phyloP scores from a whole-genome alignment of 2,329 filamentous ascomycete species.

The Exserohilum turcica region DNA sequence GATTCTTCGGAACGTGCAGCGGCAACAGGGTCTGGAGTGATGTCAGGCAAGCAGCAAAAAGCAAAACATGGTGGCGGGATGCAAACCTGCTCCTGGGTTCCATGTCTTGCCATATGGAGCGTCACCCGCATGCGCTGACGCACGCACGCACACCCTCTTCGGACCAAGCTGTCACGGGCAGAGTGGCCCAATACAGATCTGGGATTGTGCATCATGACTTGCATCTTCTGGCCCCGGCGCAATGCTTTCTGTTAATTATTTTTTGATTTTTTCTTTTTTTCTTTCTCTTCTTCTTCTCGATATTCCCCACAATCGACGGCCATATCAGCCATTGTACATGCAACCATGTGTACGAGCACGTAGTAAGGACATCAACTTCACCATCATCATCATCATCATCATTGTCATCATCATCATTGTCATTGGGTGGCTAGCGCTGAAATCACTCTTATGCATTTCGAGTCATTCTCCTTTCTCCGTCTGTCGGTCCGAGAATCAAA shows the following conservation, averaged over 20 bases:
- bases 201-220: conserved; percentile 13
- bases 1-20: conserved; percentile 64
- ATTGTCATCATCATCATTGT: conserved; percentile 25
- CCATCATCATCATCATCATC: conserved; percentile 21
- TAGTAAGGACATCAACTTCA: conserved; percentile 1
- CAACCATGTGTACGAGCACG: conserved; percentile 1
- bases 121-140: conserved; percentile 4
- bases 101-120: background rate
- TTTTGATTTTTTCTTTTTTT: conserved; percentile 1
- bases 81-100: background rate
- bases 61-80: background rate
- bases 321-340: background rate
- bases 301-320: conserved; percentile 5
- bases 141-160: background rate
- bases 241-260: conserved; percentile 7
- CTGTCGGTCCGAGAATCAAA: conserved; percentile 11
- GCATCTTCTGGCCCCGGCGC: conserved; percentile 10
- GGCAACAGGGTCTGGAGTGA: conserved; percentile 23
- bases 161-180: conserved; percentile 3
- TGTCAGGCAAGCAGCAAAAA: conserved; percentile 7
- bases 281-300: background rate
- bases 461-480: conserved; percentile 15
- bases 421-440: conserved; percentile 39
- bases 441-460: conserved; percentile 23
- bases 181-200: conserved; percentile 7